Base-by-base conservation (phyloP, 116 monocot genomes). In the Dioscorea cayenensis region DNA sequence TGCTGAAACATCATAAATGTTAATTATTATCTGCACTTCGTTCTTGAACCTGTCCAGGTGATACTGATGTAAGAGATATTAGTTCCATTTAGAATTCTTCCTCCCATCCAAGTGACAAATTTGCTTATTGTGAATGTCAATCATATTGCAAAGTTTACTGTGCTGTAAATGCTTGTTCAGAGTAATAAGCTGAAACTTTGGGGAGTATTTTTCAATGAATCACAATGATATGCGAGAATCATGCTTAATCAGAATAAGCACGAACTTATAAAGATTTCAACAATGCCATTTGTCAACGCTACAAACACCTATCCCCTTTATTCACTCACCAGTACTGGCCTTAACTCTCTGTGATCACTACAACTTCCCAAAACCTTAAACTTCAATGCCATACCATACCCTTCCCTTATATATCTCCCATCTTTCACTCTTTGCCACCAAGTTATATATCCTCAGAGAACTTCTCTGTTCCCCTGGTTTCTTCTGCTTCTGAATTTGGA, bases 291-390 rank as follows among this genome's bases (percentile, higher is more conserved):
- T 60, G 27, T 80, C 67, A 13, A 71, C 66, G n/a, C 50, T 76
- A 38, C 55, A 55, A 10, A 58, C 76, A 8, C 35, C 58, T 17
- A 18, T 36, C 2, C 25, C 25, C 66, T 29, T 71, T 38, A 9
- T 6, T 75, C 76, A 25, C 12, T 36, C 72, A 80, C 75, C 25
- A 25, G 25, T 1, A 76, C 25, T 5, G 80, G 75, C 32, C 49
- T 59, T 23, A 80, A 10, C 16, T 66, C 76, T 49, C 67, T 58
- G 32, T 63, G 7, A 37, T 75, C 65, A 25, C 25, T 25, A 35
- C 75, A 76, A 67, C 67, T 76, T 4, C 80, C 76, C 63, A 80
- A 29, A 23, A 80, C 66, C 71, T 63, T 75, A 3, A 11, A 63
- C 67, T 63, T 78, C 61, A 60, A 35, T 59, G 21, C 68, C 78